Evolutionary conservation across 2,329 filamentous ascomycete genomes (phyloP).

Genomic region (Fusarium sp.): DNA sequence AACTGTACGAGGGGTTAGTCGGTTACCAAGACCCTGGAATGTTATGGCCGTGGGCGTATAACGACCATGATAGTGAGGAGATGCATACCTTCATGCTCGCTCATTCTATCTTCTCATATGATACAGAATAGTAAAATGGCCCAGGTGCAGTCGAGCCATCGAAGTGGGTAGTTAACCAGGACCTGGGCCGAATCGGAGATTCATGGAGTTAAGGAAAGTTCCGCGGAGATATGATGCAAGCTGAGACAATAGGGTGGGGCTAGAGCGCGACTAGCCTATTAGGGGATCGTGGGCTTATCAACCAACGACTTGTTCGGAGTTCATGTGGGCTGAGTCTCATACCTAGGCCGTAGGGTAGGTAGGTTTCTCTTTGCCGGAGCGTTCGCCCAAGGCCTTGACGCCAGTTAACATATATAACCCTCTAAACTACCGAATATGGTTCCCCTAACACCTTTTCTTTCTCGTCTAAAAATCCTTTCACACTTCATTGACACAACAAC

Average conservation of each 20-base stretch:
- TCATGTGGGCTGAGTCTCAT: background rate
- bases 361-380: background rate
- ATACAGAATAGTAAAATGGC: background rate
- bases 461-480: background rate
- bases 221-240: background rate
- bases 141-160: no score
- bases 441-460: background rate
- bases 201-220: background rate
- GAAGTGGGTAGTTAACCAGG: background rate
- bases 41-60: background rate
- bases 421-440: background rate
- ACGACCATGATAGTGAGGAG: background rate
- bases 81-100: background rate
- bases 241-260: background rate
- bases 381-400: background rate
- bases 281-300: background rate
- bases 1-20: background rate
- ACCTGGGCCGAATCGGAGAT: background rate
- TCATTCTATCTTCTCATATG: background rate
- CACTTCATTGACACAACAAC: background rate
- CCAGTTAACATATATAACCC: background rate
- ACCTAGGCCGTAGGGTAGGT: background rate
- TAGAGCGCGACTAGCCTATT: background rate
- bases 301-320: background rate
- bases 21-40: background rate